Conservation (phyloP, 306 rosid species). For the Casuarina glauca region DNA sequence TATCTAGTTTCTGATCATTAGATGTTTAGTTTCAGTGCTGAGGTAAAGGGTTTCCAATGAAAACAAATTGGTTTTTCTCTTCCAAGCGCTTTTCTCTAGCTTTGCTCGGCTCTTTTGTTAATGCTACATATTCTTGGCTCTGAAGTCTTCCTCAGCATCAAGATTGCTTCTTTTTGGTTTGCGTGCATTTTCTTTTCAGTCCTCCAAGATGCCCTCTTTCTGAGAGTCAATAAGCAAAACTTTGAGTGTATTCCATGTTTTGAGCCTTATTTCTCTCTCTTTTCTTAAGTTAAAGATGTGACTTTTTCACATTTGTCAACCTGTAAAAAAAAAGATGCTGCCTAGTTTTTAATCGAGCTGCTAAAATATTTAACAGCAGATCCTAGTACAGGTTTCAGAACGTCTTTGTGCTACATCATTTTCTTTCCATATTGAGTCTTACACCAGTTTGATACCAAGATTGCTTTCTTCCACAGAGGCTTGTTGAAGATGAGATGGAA, state of each 20-base stretch:
- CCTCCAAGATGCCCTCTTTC: neutral
- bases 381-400: neutral
- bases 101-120: neutral
- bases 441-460: conserved; percentile 1
- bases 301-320: neutral
- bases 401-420: neutral
- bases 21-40: neutral
- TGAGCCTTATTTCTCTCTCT: neutral
- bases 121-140: neutral
- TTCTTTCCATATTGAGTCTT: conserved; percentile 2
- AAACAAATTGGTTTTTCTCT: neutral
- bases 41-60: neutral
- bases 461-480: conserved; percentile 50
- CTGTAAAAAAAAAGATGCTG: neutral
- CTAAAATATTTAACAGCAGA: neutral
- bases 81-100: neutral
- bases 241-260: neutral
- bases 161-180: neutral
- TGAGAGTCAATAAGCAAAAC: neutral
- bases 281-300: neutral
- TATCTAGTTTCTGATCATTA: neutral
- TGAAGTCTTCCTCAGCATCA: neutral
- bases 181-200: neutral
- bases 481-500: conserved; percentile 74
- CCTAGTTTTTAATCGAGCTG: neutral